These are phyloP conservation scores for Chrysosporium keratinophilum DNA, from an alignment of 2,329 filamentous ascomycete genomes.

Conservation along the genomic window DNA sequence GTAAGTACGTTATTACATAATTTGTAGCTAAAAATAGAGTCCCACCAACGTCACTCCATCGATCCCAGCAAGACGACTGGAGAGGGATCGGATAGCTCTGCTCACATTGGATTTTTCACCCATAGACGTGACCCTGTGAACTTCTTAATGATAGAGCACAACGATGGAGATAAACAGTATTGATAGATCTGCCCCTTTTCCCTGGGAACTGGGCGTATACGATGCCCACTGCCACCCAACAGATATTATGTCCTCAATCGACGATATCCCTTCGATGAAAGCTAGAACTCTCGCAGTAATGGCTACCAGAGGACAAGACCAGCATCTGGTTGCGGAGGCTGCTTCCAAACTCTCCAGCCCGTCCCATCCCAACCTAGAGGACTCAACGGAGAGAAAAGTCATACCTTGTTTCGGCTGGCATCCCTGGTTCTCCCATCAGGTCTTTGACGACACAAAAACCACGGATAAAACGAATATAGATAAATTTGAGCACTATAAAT, in stretches of 20 bases:
- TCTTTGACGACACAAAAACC: slow-evolving; percentile 37
- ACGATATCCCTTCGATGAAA: slow-evolving; percentile 47
- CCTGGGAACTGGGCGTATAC: slow-evolving; percentile 53
- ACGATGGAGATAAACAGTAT: slow-evolving; percentile 1
- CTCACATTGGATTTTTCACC: background rate
- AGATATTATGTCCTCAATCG: slow-evolving; percentile 50
- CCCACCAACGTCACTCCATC: too few species aligned
- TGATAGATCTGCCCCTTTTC: slow-evolving; percentile 31
- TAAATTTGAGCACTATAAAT: slow-evolving; percentile 44
- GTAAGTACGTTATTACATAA: too few species aligned
- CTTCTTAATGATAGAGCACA: background rate
- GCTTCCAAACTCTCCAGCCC: slow-evolving; percentile 11
- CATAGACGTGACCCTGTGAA: background rate
- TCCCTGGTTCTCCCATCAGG: slow-evolving; percentile 57
- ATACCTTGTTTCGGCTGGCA: slow-evolving; percentile 58
- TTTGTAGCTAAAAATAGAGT: too few species aligned
- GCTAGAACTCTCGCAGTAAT: slow-evolving; percentile 51
- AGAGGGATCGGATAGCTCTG: background rate
- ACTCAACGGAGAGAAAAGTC: slow-evolving; percentile 33
- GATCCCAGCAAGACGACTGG: background rate
- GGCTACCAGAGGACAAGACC: slow-evolving; percentile 53
- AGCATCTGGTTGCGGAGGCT: slow-evolving; percentile 43
- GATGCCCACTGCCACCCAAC: slow-evolving; percentile 60
- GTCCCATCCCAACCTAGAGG: background rate
- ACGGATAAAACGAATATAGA: slow-evolving; percentile 19